These are phyloP conservation scores for Curvularia eragrostidis DNA, from an alignment of 2,329 filamentous ascomycete species.

Conservation along the genomic window DNA sequence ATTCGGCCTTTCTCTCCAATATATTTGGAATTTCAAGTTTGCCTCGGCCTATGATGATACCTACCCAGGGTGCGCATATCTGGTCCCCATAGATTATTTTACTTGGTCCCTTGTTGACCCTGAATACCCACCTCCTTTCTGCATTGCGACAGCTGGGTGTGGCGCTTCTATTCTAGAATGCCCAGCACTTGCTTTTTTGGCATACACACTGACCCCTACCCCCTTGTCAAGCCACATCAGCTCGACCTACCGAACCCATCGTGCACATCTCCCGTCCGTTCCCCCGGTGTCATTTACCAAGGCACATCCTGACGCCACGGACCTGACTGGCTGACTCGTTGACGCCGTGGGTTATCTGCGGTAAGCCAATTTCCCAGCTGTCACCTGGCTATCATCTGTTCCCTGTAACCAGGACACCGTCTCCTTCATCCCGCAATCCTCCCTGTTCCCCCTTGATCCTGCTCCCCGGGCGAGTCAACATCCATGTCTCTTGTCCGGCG, in stretches of 20 bases:
- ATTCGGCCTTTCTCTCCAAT: neutral
- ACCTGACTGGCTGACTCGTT: neutral
- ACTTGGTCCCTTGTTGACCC: neutral
- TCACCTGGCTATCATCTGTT: neutral
- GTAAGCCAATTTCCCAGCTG: slow-evolving; percentile 1
- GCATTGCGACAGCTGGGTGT: neutral
- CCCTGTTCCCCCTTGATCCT: slow-evolving; percentile 6
- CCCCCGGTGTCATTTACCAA: neutral
- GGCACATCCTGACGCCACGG: neutral
- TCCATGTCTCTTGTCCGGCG: neutral
- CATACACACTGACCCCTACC: neutral
- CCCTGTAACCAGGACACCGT: slow-evolving; percentile 2
- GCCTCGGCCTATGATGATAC: neutral
- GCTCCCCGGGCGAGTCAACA: neutral
- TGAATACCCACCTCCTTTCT: neutral
- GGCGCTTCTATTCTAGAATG: slow-evolving; percentile 1
- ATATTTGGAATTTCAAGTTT: neutral
- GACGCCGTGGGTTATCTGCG: neutral
- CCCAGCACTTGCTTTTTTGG: neutral
- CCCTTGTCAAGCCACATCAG: slow-evolving; percentile 6
- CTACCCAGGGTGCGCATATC: neutral
- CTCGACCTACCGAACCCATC: slow-evolving; percentile 1
- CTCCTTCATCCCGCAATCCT: slow-evolving; percentile 1
- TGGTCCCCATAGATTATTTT: neutral
- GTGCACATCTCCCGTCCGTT: slow-evolving; percentile 11